Percentiles rank a stretch among this genome's conserved stretches.
These are phyloP conservation scores for Coffea humblotiana DNA, from an alignment of 305 asterid species.

Conservation along the genomic window DNA sequence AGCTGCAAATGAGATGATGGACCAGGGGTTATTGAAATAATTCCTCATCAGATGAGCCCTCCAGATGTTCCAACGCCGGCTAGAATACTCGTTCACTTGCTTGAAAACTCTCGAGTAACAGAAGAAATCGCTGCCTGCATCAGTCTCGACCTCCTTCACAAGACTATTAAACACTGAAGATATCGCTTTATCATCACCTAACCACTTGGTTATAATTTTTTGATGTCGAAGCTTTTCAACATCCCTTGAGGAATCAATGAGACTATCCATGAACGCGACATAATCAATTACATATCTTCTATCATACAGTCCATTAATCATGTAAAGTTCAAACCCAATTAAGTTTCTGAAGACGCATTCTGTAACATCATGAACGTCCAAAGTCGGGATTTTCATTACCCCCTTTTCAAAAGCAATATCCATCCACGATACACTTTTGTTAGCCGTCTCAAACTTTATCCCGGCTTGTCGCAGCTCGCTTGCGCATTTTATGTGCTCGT, in stretches of 20 bases:
- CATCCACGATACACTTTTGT: not conserved
- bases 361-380: not conserved
- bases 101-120: not conserved
- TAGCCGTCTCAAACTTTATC: constrained; percentile 10
- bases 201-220: not conserved
- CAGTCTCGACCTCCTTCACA: not conserved
- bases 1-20: not conserved
- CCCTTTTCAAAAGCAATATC: constrained; percentile 5
- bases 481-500: constrained; percentile 7
- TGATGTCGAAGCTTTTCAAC: not conserved
- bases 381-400: not conserved
- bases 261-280: not conserved
- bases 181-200: not conserved
- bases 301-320: too few relatives aligned
- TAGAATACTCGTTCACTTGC: not conserved
- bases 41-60: not conserved
- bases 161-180: not conserved
- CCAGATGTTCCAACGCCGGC: not conserved
- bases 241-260: not conserved
- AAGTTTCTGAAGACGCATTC: not conserved
- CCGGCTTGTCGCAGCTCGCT: constrained; percentile 18
- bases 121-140: not conserved
- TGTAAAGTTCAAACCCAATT: not conserved
- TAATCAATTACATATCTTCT: not conserved
- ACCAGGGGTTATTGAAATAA: not conserved